These are phyloP conservation scores for Misopates orontium DNA, from an alignment of 257 asterid genomes.

Conservation along the genomic window DNA sequence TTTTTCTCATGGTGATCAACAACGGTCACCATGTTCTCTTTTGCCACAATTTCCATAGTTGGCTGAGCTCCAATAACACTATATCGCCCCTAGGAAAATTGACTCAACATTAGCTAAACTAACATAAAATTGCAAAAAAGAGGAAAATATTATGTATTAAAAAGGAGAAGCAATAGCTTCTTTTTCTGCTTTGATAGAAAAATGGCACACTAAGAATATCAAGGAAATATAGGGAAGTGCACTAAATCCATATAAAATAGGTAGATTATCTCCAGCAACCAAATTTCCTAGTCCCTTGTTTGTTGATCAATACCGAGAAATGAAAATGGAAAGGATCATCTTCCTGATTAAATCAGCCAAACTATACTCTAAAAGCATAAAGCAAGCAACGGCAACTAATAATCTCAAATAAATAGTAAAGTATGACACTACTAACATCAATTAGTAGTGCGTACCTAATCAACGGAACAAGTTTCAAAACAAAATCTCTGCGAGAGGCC, in stretches of 20 bases:
- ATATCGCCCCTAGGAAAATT: constrained; percentile 73
- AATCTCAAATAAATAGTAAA: constrained; percentile 11
- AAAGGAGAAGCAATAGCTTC: background rate
- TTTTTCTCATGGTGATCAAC: constrained; percentile 72
- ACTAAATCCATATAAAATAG: background rate
- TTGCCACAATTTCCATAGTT: constrained; percentile 88
- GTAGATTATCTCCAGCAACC: background rate
- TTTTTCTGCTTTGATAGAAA: no score
- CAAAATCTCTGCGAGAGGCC: no score
- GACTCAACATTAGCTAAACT: constrained; percentile 34
- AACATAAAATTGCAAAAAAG: background rate
- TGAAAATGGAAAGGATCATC: background rate
- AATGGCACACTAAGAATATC: background rate
- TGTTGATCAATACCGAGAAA: background rate
- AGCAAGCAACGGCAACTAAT: constrained; percentile 10
- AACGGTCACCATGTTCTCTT: constrained; percentile 77
- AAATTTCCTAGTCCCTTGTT: background rate
- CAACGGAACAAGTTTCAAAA: background rate
- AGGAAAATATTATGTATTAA: background rate
- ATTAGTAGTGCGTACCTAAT: constrained; percentile 5
- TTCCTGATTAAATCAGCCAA: background rate
- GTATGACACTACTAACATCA: background rate
- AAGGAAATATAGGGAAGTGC: background rate
- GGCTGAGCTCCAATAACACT: constrained; percentile 98
- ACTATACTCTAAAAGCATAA: background rate